Percentiles rank a stretch among this genome's conserved stretches.
Conservation (phyloP, 129 eudicot genomes). For the Smallanthus sonchifolius region DNA sequence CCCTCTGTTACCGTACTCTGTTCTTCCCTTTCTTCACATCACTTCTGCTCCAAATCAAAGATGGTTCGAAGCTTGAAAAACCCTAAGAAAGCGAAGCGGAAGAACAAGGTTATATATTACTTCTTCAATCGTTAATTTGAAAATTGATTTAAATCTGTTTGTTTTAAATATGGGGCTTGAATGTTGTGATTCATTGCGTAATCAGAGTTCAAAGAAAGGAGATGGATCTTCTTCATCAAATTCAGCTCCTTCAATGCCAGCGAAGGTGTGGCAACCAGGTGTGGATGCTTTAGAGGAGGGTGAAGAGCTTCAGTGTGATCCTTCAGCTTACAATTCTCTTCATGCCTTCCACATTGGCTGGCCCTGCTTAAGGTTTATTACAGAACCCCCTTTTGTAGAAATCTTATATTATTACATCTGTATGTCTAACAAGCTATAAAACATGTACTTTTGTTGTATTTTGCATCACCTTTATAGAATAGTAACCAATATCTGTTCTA, state of each 20-base stretch:
- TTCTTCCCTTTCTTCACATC: neutral
- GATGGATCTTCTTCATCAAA: slow-evolving; percentile 51
- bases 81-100: slow-evolving; percentile 68
- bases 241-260: slow-evolving; percentile 45
- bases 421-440: neutral
- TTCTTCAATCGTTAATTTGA: neutral
- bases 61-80: slow-evolving; percentile 81
- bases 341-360: slow-evolving; percentile 92
- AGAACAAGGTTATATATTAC: slow-evolving; percentile 49
- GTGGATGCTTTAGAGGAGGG: slow-evolving; percentile 88
- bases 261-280: slow-evolving; percentile 97
- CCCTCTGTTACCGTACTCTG: slow-evolving; percentile 17
- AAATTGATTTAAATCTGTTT: neutral
- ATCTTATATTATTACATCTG: neutral
- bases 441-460: neutral
- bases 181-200: neutral
- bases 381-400: neutral
- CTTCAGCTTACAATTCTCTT: slow-evolving; percentile 88
- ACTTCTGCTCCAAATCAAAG: neutral
- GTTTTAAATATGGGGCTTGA: too few relatives aligned
- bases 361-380: slow-evolving; percentile 83
- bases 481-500: too few relatives aligned
- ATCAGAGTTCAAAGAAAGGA: slow-evolving; percentile 55
- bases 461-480: too few relatives aligned
- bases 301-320: slow-evolving; percentile 95